phyloP scores from a whole-genome alignment of 768 basidiomycete genomes.

The Lactarius quietus region DNA sequence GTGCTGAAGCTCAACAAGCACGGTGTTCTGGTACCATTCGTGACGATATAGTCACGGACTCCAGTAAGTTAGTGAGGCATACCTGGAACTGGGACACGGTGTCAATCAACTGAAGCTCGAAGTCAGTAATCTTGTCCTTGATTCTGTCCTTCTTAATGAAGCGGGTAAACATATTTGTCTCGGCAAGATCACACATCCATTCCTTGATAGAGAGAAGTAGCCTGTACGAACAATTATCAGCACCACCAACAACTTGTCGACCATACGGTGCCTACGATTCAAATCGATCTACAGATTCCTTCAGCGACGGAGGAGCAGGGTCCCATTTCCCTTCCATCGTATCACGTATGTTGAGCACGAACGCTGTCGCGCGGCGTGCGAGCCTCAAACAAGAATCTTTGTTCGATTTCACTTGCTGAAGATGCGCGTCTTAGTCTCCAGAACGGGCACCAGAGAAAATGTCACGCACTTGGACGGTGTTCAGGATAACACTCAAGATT shows the following conservation, averaged over 20 bases:
- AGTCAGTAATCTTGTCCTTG: conserved; percentile 11
- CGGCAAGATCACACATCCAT: conserved; percentile 15
- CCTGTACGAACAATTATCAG: not conserved
- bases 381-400: conserved; percentile 8
- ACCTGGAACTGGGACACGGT: conserved; percentile 15
- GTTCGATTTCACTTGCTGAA: conserved; percentile 16
- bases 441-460: not conserved
- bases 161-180: conserved; percentile 5
- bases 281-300: conserved; percentile 8
- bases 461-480: conserved; percentile 9
- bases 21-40: conserved; percentile 7
- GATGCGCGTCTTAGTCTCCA: not conserved
- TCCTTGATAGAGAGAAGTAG: conserved; percentile 11
- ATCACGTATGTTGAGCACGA: conserved; percentile 17
- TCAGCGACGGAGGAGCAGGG: conserved; percentile 6
- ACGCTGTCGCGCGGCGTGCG: conserved; percentile 4
- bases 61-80: not conserved
- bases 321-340: conserved; percentile 20
- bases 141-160: conserved; percentile 7
- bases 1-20: conserved; percentile 15
- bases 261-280: conserved; percentile 1
- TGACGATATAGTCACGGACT: too few relatives aligned
- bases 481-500: not conserved
- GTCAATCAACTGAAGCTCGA: conserved; percentile 17
- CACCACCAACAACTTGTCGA: not conserved